Evolutionary conservation across 1,139 yeast species (phyloP).

Genomic region (Hansenula sp.): DNA sequence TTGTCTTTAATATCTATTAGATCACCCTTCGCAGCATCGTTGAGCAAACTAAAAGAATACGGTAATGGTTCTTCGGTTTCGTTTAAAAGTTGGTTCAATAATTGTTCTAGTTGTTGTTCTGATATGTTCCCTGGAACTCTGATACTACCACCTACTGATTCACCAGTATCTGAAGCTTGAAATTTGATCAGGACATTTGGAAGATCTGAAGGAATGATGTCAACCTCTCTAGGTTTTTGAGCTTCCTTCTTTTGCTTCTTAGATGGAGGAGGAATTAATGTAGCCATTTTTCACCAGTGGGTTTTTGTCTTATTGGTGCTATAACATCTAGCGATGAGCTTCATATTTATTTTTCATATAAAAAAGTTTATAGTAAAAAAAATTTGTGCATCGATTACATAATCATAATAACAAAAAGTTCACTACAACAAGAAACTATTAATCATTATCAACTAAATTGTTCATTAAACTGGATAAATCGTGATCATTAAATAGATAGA

Average conservation of each 20-base stretch:
- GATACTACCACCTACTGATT: conserved; percentile 74
- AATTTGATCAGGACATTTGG: conserved; percentile 87
- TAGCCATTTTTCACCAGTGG: conserved; percentile 83
- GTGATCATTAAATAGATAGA: background rate
- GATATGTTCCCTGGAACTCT: conserved; percentile 90
- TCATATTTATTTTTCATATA: background rate
- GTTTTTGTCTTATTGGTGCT: conserved; percentile 22
- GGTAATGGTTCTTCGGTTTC: conserved; percentile 83
- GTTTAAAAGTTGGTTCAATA: conserved; percentile 66
- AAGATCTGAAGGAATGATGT: conserved; percentile 67
- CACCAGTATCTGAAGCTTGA: conserved; percentile 95
- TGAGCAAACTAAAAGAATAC: conserved; percentile 70
- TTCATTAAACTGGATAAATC: no score
- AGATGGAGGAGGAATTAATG: conserved; percentile 89
- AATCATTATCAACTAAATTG: no score
- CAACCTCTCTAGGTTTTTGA: conserved; percentile 74
- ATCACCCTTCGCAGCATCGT: conserved; percentile 38
- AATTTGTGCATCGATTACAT: conserved; percentile 16
- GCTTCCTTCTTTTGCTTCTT: conserved; percentile 84
- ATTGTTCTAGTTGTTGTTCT: conserved; percentile 83
- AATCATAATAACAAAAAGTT: background rate
- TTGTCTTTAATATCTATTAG: conserved; percentile 74
- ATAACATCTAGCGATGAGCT: background rate
- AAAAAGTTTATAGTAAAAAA: background rate
- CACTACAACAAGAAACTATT: background rate